Evolutionary conservation across 768 basidiomycete species (phyloP), one percentile per base, ranked within the genome.

Genomic region (Boletus rubropictus): DNA sequence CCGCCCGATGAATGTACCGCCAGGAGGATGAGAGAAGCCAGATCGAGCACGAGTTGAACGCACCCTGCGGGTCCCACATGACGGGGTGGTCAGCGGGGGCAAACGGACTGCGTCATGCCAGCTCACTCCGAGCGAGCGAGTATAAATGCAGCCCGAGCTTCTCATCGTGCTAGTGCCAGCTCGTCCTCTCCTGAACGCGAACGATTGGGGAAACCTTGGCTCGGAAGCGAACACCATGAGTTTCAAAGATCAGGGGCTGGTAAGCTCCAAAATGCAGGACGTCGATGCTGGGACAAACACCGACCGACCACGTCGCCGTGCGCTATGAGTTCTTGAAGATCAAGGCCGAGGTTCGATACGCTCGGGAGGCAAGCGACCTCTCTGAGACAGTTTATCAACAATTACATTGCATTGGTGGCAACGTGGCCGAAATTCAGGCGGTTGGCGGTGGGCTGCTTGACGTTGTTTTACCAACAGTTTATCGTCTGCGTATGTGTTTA

Each of bases 281-380:
- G 8, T 64, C 68, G 3, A 57, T 59, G 48, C 49, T 73, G 29
- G 68, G 72, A 46, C 61, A 61, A 27, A 65, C 63, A 36, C 60
- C 65, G 5, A 46, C 55, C 7, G 60, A 69, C 42, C 53, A 70
- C 2, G 29, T 60, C 31, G 47, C 59, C 1, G 64, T 73, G 7
- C 68, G 65, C 15, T 65, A 72, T 35, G 72, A 73, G 41, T 69
- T 66, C 32, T 31, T 68, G 36, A 70, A 69, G 47, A 73, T 73
- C 52, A 64, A 67, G 49, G 68, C 66, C n/a, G 69, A 70, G 48
- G 43, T 65, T 22, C 59, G 27, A 14, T 65, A 61, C 29, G 46
- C 63, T 4, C 62, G 44, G 21, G 63, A 65, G 41, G 52, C 39
- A 11, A 55, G 10, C 36, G 42, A 50, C 17, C 46, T 52, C 11